Evolutionary conservation across 2,329 filamentous ascomycete genomes (phyloP), one percentile per base, ranked within the genome.

Genomic region (Daldinia sp.): DNA sequence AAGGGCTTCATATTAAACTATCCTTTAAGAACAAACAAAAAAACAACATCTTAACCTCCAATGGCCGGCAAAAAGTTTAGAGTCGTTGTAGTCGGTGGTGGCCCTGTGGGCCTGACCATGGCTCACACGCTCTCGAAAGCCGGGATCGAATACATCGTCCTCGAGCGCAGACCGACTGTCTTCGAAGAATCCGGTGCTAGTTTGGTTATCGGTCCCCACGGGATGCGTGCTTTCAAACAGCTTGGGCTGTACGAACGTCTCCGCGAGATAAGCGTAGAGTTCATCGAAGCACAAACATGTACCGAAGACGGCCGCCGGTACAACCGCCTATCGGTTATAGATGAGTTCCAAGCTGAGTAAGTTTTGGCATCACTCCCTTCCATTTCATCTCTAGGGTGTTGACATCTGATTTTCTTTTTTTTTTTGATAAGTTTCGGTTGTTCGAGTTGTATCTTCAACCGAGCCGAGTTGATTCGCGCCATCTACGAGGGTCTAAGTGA

Each of bases 71-170:
- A 35, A 53, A 63, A 61, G 1, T 74, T 74, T 35, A 70, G 62
- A n/a, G 75, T 76, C 39, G 71, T 79, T 37, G 68, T 79, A 44
- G 72, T 72, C 4, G 78, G 78, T 7, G 76, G 72, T 41, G 78
- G 78, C 6, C 75, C 76, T 2, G 74, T 74, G 7, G 78, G 78
- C 2, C 67, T 79, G 6, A 72, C 72, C 3, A 64, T 75, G 4
- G 78, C 77, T n/a, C 75, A 78, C 60, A 65, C 73, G 2, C 72
- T 79, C 33, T 74, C 74, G 15, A 72, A 74, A 62, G 76, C 75
- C 6, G 72, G 70, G 13, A 78, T 83, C 39, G 78, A 82, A 60
- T 83, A 80, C 10, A 70, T 81, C 44, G 60, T 83, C 6, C 78
- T 83, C 0, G 81, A 83, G 58, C 37, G 63, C 18, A 64, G 66